phyloP scores from a whole-genome alignment of 2,329 filamentous ascomycete species.

The Mycosphaerella arachidis region DNA sequence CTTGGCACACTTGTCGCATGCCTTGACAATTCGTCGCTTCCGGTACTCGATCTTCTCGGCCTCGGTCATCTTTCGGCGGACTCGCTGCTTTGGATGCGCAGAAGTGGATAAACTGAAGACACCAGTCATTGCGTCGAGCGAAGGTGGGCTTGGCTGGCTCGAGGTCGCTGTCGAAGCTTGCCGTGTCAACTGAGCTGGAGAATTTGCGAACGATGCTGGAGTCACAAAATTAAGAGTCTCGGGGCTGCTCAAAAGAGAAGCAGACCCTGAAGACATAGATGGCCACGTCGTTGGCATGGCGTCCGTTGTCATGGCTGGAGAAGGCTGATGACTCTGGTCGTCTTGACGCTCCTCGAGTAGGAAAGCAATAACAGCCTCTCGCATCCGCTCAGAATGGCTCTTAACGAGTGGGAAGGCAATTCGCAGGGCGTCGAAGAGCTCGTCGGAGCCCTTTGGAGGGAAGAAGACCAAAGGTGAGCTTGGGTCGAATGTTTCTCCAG shows the following conservation, averaged over 20 bases:
- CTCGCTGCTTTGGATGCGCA: slow-evolving; percentile 33
- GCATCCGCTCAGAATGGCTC: slow-evolving; percentile 38
- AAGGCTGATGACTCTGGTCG: slow-evolving; percentile 24
- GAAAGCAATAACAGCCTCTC: slow-evolving; percentile 37
- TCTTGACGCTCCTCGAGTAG: slow-evolving; percentile 33
- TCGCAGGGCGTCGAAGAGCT: slow-evolving; percentile 36
- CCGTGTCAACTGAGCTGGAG: slow-evolving; percentile 23
- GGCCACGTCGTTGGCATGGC: slow-evolving; percentile 25
- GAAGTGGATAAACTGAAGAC: slow-evolving; percentile 35
- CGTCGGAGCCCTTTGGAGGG: slow-evolving; percentile 37
- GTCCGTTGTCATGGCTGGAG: slow-evolving; percentile 20
- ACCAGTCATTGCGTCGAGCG: slow-evolving; percentile 36
- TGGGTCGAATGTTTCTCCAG: slow-evolving; percentile 31
- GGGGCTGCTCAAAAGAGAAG: slow-evolving; percentile 31
- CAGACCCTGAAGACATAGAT: slow-evolving; percentile 27
- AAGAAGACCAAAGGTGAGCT: slow-evolving; percentile 33
- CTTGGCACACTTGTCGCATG: slow-evolving; percentile 35
- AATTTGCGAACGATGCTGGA: slow-evolving; percentile 26
- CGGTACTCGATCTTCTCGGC: slow-evolving; percentile 37
- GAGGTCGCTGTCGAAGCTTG: slow-evolving; percentile 20
- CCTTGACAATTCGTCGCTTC: slow-evolving; percentile 35
- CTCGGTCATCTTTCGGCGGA: slow-evolving; percentile 37
- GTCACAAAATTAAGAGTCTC: slow-evolving; percentile 28
- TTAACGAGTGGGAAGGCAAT: slow-evolving; percentile 33
- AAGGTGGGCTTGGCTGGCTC: slow-evolving; percentile 22